Percentiles rank a stretch among this genome's conserved stretches.
phyloP scores from a whole-genome alignment of 345 rosid genomes.

The Arabidopsis suecica region DNA sequence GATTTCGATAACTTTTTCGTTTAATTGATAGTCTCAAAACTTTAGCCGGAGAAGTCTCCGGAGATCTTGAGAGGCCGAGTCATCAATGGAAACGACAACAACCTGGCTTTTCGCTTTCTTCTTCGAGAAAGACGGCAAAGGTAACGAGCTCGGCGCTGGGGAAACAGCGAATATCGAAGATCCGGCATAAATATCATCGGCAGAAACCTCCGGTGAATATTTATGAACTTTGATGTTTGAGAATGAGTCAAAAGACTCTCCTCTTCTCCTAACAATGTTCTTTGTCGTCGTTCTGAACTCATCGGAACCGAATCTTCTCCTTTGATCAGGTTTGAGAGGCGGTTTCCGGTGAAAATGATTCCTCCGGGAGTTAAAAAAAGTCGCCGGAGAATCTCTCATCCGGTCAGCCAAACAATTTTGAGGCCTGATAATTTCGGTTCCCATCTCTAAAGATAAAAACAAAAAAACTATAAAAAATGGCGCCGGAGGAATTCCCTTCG shows the following conservation, averaged over 20 bases:
- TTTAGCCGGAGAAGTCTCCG: slow-evolving; percentile 69
- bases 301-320: slow-evolving; percentile 49
- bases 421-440: slow-evolving; percentile 79
- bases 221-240: slow-evolving; percentile 43
- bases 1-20: background rate
- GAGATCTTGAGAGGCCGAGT: slow-evolving; percentile 68
- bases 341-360: slow-evolving; percentile 53
- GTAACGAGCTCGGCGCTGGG: slow-evolving; percentile 72
- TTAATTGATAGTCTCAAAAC: slow-evolving; percentile 21
- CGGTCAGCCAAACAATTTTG: slow-evolving; percentile 64
- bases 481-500: background rate
- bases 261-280: slow-evolving; percentile 52
- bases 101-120: slow-evolving; percentile 42
- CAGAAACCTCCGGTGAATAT: slow-evolving; percentile 39
- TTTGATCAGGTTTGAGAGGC: slow-evolving; percentile 44
- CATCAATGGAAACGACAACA: slow-evolving; percentile 48
- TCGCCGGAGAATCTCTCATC: slow-evolving; percentile 54
- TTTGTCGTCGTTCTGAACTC: slow-evolving; percentile 46
- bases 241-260: slow-evolving; percentile 57
- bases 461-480: background rate
- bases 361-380: slow-evolving; percentile 55
- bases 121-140: slow-evolving; percentile 65
- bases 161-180: slow-evolving; percentile 58
- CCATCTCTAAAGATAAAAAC: slow-evolving; percentile 53
- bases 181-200: slow-evolving; percentile 63